Evolutionary conservation across 345 rosid genomes (phyloP).

Genomic region (Gynandropsis gynandra): DNA sequence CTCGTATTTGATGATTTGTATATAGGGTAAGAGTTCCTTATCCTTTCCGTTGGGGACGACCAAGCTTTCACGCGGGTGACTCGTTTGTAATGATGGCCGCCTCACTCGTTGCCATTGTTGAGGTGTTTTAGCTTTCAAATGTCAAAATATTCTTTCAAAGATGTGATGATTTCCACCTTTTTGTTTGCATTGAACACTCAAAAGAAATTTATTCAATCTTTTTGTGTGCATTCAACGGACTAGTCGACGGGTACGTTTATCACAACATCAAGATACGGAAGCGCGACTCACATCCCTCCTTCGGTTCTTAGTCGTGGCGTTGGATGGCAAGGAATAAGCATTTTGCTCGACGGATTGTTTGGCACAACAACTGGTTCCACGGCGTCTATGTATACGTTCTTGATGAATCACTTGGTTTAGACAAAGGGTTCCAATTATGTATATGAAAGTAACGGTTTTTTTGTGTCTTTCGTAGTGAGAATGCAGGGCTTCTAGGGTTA

Average conservation of each 20-base stretch:
- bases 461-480: constrained; percentile 46
- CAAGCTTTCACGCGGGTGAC: constrained; percentile 57
- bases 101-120: constrained; percentile 54
- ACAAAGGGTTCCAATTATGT: background rate
- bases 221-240: constrained; percentile 11
- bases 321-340: constrained; percentile 84
- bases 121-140: constrained; percentile 38
- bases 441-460: constrained; percentile 12
- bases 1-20: constrained; percentile 1
- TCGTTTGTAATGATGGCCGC: constrained; percentile 71
- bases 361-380: constrained; percentile 63
- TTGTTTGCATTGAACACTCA: background rate
- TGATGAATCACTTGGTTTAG: background rate
- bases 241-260: constrained; percentile 75
- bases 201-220: too few relatives aligned
- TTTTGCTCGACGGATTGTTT: constrained; percentile 53
- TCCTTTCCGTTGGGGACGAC: constrained; percentile 84
- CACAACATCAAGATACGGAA: constrained; percentile 73
- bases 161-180: background rate
- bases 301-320: constrained; percentile 71
- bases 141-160: background rate
- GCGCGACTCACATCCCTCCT: constrained; percentile 78
- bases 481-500: constrained; percentile 80
- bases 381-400: constrained; percentile 61
- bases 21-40: constrained; percentile 74